Evolutionary conservation across 2,329 filamentous ascomycete genomes (phyloP).

Genomic region (Pyrenochaeta sp.): DNA sequence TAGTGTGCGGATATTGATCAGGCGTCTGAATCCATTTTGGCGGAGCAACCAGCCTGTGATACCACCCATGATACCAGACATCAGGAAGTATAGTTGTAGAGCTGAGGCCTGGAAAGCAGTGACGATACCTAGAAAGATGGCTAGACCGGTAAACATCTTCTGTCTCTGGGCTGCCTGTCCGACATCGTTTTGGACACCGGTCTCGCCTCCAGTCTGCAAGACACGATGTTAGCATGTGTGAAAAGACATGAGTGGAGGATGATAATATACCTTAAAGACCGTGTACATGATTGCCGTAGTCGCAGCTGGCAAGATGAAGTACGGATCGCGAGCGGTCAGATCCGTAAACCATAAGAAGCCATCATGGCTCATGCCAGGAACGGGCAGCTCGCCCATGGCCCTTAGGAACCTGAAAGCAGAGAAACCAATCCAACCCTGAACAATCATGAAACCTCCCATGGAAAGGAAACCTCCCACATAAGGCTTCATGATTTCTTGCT

Average conservation of each 20-base stretch:
- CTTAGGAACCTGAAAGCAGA: constrained; percentile 81
- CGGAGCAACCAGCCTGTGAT: constrained; percentile 52
- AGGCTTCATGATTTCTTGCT: constrained; percentile 60
- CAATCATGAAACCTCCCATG: constrained; percentile 64
- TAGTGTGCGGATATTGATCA: constrained; percentile 46
- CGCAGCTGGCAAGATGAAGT: constrained; percentile 73
- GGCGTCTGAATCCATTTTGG: constrained; percentile 45
- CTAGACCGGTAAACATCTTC: constrained; percentile 60
- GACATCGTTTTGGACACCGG: constrained; percentile 46
- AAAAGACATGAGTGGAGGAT: constrained; percentile 10
- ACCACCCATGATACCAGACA: constrained; percentile 52
- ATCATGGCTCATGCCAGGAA: constrained; percentile 77
- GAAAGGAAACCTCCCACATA: constrained; percentile 26
- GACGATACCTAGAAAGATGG: constrained; percentile 62
- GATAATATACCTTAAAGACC: constrained; percentile 64
- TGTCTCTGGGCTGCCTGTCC: constrained; percentile 40
- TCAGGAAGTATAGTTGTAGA: constrained; percentile 70
- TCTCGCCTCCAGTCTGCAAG: constrained; percentile 60
- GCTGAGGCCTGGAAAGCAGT: constrained; percentile 64
- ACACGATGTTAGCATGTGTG: constrained; percentile 22
- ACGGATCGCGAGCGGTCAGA: constrained; percentile 78
- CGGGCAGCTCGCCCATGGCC: constrained; percentile 78
- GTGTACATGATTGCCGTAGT: constrained; percentile 66
- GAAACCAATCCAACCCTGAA: constrained; percentile 75
- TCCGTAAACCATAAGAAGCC: constrained; percentile 82